Conservation (phyloP, 129 eudicot genomes). For the Pittosporum tobira region DNA sequence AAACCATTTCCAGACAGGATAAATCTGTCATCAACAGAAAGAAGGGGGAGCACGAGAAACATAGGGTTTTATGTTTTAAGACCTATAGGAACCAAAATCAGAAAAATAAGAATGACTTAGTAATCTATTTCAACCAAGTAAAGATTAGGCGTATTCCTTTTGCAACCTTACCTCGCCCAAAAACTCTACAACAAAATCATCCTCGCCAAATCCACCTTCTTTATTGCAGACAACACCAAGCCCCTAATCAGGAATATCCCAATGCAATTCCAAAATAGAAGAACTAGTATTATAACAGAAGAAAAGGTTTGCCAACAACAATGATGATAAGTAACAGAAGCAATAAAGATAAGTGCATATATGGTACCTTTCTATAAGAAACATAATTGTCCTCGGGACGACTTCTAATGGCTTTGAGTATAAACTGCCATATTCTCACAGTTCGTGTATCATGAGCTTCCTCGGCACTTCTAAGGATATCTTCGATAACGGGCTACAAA, state of each 20-base stretch:
- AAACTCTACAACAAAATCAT: slow-evolving; percentile 95
- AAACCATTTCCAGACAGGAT: slow-evolving; percentile 99
- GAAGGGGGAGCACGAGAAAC: not conserved
- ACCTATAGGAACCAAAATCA: not conserved
- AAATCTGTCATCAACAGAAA: slow-evolving; percentile 40
- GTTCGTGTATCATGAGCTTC: slow-evolving; percentile 45
- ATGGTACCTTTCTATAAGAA: slow-evolving; percentile 85
- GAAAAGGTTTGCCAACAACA: not conserved
- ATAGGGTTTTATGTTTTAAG: not conserved
- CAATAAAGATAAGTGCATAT: not conserved
- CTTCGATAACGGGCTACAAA: slow-evolving; percentile 67
- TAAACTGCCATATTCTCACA: slow-evolving; percentile 47
- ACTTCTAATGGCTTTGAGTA: slow-evolving; percentile 54
- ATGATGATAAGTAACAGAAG: too few species aligned
- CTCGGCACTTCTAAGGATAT: slow-evolving; percentile 43
- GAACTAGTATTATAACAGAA: slow-evolving; percentile 2
- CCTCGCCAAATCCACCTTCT: slow-evolving; percentile 78
- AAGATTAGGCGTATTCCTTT: too few species aligned
- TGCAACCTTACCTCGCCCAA: slow-evolving; percentile 99
- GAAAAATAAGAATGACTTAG: not conserved
- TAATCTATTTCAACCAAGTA: too few species aligned
- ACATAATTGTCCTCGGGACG: slow-evolving; percentile 97
- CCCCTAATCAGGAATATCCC: slow-evolving; percentile 42
- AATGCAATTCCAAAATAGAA: slow-evolving; percentile 3
- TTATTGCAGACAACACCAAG: slow-evolving; percentile 98